These are phyloP conservation scores for Amoebophrya sp. DNA, from an alignment of 169 alveolate genomes.

Conservation along the genomic window DNA sequence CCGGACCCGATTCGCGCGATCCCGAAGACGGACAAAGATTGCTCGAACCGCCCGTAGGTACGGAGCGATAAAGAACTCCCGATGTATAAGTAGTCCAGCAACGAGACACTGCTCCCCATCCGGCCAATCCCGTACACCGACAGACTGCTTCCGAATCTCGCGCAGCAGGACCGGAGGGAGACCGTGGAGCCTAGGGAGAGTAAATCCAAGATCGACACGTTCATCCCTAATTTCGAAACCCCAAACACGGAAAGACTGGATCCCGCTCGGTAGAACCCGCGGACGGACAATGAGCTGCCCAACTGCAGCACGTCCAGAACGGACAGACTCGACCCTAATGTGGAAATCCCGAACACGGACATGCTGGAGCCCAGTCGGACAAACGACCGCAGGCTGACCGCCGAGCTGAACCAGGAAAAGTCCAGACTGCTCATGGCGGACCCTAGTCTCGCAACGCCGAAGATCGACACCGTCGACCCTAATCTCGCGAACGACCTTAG, in stretches of 20 bases:
- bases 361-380: not conserved
- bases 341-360: not conserved
- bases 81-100: not conserved
- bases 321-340: not conserved
- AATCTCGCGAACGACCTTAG: not conserved
- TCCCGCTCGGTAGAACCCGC: not conserved
- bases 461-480: not conserved
- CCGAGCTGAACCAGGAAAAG: not conserved
- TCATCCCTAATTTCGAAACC: not conserved
- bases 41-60: not conserved
- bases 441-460: not conserved
- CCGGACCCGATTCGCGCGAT: not conserved
- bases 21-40: not conserved
- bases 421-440: not conserved
- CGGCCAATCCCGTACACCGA: not conserved
- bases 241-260: not conserved
- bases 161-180: slow-evolving; percentile 5
- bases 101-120: not conserved
- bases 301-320: slow-evolving; percentile 3
- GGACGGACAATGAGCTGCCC: slow-evolving; percentile 24
- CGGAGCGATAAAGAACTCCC: not conserved
- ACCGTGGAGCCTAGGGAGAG: not conserved
- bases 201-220: not conserved
- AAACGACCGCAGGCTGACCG: not conserved
- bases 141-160: not conserved